phyloP scores from a whole-genome alignment of 2,329 filamentous ascomycete species.

The Helicocarpus griseus region DNA sequence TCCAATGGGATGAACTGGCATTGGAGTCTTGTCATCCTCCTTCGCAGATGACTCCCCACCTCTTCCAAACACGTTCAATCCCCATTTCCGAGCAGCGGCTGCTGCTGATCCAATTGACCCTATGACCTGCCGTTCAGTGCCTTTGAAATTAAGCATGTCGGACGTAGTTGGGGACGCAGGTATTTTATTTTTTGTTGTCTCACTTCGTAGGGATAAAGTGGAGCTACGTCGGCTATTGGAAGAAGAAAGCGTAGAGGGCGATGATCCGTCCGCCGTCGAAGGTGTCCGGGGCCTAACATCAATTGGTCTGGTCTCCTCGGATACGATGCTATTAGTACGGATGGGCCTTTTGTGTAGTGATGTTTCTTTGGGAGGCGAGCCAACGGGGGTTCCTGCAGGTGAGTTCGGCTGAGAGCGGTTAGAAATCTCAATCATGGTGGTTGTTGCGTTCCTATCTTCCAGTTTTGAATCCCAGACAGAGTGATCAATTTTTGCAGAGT shows the following conservation, averaged over 20 bases:
- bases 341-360: conserved; percentile 27
- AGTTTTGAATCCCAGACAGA: conserved; percentile 47
- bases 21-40: conserved; percentile 34
- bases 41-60: conserved; percentile 28
- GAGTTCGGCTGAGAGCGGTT: conserved; percentile 49
- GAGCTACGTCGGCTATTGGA: neutral
- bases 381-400: conserved; percentile 39
- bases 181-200: neutral
- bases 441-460: conserved; percentile 50
- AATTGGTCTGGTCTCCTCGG: conserved; percentile 18
- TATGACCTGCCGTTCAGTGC: conserved; percentile 29
- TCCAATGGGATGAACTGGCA: conserved; percentile 62
- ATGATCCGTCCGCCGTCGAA: neutral
- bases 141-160: conserved; percentile 17
- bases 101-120: conserved; percentile 41
- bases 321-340: conserved; percentile 40
- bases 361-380: conserved; percentile 32
- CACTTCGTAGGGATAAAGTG: conserved; percentile 1
- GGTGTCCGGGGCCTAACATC: conserved; percentile 27
- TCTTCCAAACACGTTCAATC: conserved; percentile 40
- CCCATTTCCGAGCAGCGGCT: conserved; percentile 52
- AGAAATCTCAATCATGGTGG: conserved; percentile 60
- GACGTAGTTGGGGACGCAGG: conserved; percentile 10
- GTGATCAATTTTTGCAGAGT: conserved; percentile 57
- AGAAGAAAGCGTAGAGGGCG: neutral